Evolutionary conservation across 345 rosid genomes (phyloP).

Genomic region (Eucalyptus curtisii): DNA sequence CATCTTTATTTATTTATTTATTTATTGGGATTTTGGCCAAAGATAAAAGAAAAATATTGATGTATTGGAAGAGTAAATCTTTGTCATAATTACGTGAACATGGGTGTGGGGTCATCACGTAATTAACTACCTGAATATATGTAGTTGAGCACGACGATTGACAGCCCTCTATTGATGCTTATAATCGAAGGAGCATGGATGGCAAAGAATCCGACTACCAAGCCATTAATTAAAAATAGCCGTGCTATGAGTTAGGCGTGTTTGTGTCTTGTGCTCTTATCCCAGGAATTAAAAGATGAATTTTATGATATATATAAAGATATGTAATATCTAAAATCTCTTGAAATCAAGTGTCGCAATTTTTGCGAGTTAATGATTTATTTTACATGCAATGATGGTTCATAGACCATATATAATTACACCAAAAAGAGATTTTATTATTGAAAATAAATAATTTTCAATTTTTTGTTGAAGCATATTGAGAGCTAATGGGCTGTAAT

Average conservation of each 20-base stretch:
- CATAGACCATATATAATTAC: background rate
- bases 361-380: background rate
- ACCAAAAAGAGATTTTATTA: background rate
- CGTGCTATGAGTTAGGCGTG: accelerated
- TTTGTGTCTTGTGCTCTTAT: background rate
- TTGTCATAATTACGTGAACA: background rate
- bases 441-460: background rate
- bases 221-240: background rate
- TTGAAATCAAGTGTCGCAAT: background rate
- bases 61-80: background rate
- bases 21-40: background rate
- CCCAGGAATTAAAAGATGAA: accelerated
- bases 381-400: background rate
- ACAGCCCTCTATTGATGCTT: background rate
- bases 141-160: background rate
- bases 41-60: background rate
- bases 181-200: background rate
- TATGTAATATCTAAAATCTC: background rate
- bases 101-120: background rate
- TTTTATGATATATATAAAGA: too few relatives aligned
- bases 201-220: accelerated
- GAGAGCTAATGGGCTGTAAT: background rate
- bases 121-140: accelerated
- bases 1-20: background rate
- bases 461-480: background rate